These are phyloP conservation scores for Olyra latifolia DNA, from an alignment of 176 grass and related monocot species.

Conservation along the genomic window DNA sequence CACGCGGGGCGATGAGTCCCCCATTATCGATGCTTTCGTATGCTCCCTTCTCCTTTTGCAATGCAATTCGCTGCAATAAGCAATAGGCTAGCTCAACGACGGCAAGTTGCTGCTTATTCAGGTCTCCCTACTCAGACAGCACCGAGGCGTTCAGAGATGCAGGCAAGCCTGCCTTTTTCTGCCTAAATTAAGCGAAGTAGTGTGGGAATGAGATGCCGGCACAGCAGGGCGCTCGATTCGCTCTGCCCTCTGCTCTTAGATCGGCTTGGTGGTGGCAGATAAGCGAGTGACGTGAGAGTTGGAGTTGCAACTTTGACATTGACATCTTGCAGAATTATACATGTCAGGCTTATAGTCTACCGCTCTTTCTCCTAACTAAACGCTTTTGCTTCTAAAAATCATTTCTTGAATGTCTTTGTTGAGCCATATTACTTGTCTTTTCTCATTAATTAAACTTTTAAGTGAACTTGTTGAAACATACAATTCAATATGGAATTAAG, in stretches of 20 bases:
- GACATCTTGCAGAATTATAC: conserved; percentile 1
- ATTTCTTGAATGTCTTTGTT: too few species aligned
- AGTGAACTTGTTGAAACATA: too few species aligned
- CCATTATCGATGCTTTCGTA: background rate
- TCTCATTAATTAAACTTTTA: too few species aligned
- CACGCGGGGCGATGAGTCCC: background rate
- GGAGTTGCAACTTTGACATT: conserved; percentile 3
- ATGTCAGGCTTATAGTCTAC: too few species aligned
- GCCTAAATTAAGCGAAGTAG: conserved; percentile 22
- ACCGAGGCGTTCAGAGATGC: background rate
- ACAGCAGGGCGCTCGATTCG: conserved; percentile 13
- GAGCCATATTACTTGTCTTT: too few species aligned
- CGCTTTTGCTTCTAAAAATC: too few species aligned
- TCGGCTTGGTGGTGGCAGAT: background rate
- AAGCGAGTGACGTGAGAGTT: background rate
- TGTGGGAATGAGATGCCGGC: conserved; percentile 33
- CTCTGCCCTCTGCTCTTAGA: background rate
- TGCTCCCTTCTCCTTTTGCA: background rate
- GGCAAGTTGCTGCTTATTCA: conserved; percentile 49
- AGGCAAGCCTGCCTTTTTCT: conserved; percentile 7
- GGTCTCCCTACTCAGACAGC: conserved; percentile 46
- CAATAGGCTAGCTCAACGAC: background rate
- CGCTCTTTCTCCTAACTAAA: too few species aligned
- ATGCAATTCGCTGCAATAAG: background rate
- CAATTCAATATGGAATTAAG: too few species aligned